phyloP scores from a whole-genome alignment of 2,329 filamentous ascomycete species.

The Sporothrix sp. region DNA sequence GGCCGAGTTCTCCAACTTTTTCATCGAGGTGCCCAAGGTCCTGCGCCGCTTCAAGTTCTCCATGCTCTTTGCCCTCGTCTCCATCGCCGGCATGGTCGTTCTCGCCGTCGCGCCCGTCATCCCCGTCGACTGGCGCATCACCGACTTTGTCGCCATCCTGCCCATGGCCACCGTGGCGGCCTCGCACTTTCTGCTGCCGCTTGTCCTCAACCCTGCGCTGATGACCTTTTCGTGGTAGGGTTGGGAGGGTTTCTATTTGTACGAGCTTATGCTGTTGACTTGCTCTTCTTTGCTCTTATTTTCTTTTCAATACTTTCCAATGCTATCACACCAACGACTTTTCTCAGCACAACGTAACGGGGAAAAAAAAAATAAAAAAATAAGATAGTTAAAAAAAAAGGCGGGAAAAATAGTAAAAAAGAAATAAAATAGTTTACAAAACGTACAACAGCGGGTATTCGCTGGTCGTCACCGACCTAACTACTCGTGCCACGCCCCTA shows the following conservation, averaged over 20 bases:
- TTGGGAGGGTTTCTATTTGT: too few relatives aligned
- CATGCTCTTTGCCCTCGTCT: constrained; percentile 50
- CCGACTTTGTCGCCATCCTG: constrained; percentile 64
- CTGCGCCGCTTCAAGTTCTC: constrained; percentile 69
- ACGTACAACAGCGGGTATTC: too few relatives aligned
- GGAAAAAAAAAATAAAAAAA: too few relatives aligned
- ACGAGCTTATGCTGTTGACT: too few relatives aligned
- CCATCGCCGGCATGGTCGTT: constrained; percentile 53
- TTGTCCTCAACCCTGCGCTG: constrained; percentile 67
- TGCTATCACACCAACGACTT: too few relatives aligned
- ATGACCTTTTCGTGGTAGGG: constrained; percentile 71
- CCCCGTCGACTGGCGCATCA: constrained; percentile 56
- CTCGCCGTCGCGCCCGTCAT: constrained; percentile 55
- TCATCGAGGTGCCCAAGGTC: constrained; percentile 72
- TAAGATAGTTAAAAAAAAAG: too few relatives aligned
- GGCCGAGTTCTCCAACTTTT: constrained; percentile 71
- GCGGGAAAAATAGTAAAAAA: too few relatives aligned
- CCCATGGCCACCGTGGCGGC: constrained; percentile 63
- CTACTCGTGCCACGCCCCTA: too few relatives aligned
- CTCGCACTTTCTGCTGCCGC: constrained; percentile 60
- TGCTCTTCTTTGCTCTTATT: too few relatives aligned
- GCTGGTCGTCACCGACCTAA: too few relatives aligned
- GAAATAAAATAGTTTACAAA: too few relatives aligned
- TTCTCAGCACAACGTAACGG: neutral
- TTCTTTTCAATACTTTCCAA: too few relatives aligned